These are phyloP conservation scores for Trichoderma semiorbis DNA, from an alignment of 2,329 filamentous ascomycete genomes.

Conservation along the genomic window DNA sequence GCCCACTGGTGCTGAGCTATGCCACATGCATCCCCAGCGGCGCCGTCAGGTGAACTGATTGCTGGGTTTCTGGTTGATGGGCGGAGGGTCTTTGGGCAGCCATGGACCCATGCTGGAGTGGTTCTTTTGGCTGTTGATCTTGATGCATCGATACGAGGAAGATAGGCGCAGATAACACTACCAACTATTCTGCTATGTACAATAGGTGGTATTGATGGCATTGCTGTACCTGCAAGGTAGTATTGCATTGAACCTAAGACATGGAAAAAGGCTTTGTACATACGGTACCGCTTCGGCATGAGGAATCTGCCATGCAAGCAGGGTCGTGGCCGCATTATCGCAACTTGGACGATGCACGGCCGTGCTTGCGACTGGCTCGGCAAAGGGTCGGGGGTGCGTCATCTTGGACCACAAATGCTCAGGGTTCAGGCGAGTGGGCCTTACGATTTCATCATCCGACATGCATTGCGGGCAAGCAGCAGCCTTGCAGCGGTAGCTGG, in stretches of 20 bases:
- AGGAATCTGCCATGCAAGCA: not conserved
- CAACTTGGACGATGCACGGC: not conserved
- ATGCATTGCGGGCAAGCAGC: not conserved
- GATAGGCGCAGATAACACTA: not conserved
- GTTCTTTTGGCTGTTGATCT: not conserved
- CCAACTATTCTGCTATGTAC: not conserved
- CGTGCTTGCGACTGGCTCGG: not conserved
- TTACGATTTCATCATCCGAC: conserved; percentile 1
- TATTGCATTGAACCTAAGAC: not conserved
- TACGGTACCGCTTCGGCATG: not conserved
- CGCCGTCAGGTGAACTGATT: conserved; percentile 5
- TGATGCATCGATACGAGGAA: not conserved
- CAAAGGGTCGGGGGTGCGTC: not conserved
- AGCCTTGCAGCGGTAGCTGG: conserved; percentile 4
- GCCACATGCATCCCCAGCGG: not conserved
- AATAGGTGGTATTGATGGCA: not conserved
- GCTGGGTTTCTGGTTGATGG: not conserved
- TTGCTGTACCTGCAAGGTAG: not conserved
- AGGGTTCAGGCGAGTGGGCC: not conserved
- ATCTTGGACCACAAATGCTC: not conserved
- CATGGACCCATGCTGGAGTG: not conserved
- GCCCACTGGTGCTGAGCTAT: not conserved
- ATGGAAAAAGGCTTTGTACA: not conserved
- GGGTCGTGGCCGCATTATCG: not conserved
- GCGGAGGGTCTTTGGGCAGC: not conserved